Evolutionary conservation across 306 rosid species (phyloP), one percentile per base, ranked within the genome.

Genomic region (Mucuna pruriens): DNA sequence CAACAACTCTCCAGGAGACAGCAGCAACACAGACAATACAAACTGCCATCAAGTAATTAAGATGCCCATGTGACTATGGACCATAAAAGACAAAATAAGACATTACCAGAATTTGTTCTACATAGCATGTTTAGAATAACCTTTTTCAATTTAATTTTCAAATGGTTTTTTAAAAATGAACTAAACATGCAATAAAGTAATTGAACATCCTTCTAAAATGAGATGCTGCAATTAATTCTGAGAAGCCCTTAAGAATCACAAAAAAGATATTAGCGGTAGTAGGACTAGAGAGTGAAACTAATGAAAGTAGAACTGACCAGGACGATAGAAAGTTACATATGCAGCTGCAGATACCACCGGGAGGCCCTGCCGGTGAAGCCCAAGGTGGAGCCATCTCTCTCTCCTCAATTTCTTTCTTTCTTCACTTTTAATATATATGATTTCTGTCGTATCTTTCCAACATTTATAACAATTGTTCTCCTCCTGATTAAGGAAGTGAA

Each of bases 11-110:
- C 92, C 9, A 90, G 25, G 39, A 76, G 34, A 82, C 94, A 88
- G 82, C 94, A 90, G 82, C 94, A 90, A 83, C 91, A 88, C 25
- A 90, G 57, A 54, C 86, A 44, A 33, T 84, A 87, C 4, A 78
- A 87, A 38, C 90, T 87, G 86, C 64, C 19, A 26, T 60, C 3
- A 60, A 49, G 5, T 8, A 49, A 15, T 1, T 29, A 3, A 29
- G 31, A 49, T 46, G 15, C 8, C 55, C 55, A 49, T 4, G n/a
- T 49, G 19, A 5, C 7, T n/a, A 45, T 45, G 11, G 49, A 45
- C 16, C 49, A 2, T 49, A 6, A 49, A 16, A 16, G n/a, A 49
- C n/a, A 6, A 46, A 3, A 3, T 4, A 46, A 46, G 0, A 12
- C 19, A 15, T 46, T 0, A 0, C 0, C 52, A 71, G 4, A 71